These are phyloP conservation scores for Euphorbia schlechtendalii DNA, from an alignment of 441 rosid species.

Conservation along the genomic window DNA sequence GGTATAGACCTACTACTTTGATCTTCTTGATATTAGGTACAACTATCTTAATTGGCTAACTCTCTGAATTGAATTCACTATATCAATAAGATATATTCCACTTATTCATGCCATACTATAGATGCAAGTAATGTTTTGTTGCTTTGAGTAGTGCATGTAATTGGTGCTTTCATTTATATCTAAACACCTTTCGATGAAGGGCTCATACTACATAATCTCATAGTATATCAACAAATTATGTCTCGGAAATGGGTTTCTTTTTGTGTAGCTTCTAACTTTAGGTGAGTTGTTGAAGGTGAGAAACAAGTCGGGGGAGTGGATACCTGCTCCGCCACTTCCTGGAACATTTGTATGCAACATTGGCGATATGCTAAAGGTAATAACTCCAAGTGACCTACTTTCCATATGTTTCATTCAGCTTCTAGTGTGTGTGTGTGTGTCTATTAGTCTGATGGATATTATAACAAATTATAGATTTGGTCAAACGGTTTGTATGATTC, in stretches of 20 bases:
- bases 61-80: not conserved
- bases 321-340: slow-evolving; percentile 73
- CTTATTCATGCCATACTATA: no score
- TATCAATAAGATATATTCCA: no score
- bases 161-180: not conserved
- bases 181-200: not conserved
- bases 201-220: no score
- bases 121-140: not conserved
- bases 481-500: slow-evolving; percentile 76
- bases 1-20: slow-evolving; percentile 27
- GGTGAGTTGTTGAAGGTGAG: slow-evolving; percentile 43
- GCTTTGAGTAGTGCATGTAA: not conserved
- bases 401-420: not conserved
- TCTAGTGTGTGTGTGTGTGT: not conserved
- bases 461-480: slow-evolving; percentile 44
- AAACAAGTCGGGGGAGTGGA: slow-evolving; percentile 72
- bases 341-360: slow-evolving; percentile 89
- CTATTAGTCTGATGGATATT: slow-evolving; percentile 10
- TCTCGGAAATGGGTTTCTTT: no score
- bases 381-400: no score
- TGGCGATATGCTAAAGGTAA: slow-evolving; percentile 90
- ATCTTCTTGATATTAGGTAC: not conserved
- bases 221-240: no score
- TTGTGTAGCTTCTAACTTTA: slow-evolving; percentile 1
- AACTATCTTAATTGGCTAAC: not conserved